These are phyloP conservation scores for Colletotrichum neosansevieriae DNA, from an alignment of 2,329 filamentous ascomycete species.

Conservation along the genomic window DNA sequence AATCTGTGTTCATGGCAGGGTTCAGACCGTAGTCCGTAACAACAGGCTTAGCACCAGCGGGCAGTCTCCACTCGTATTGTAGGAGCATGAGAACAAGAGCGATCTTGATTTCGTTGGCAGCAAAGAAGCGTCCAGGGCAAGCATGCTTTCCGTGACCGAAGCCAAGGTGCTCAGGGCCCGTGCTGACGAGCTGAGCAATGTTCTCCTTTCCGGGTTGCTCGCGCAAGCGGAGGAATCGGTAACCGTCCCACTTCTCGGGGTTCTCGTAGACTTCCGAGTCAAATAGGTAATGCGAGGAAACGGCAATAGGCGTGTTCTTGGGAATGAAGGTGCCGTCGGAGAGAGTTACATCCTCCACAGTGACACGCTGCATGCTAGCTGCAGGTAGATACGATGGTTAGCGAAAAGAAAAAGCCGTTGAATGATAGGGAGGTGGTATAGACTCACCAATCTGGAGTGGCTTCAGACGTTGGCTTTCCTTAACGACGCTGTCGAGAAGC, in stretches of 20 bases:
- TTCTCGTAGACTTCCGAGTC: slow-evolving; percentile 21
- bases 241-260: slow-evolving; percentile 18
- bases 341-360: slow-evolving; percentile 13
- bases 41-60: neutral
- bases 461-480: slow-evolving; percentile 51
- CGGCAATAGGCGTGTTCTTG: no score
- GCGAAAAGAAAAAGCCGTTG: neutral
- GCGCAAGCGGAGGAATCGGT: slow-evolving; percentile 28
- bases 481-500: slow-evolving; percentile 56
- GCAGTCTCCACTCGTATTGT: slow-evolving; percentile 29
- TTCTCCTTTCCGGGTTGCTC: slow-evolving; percentile 32
- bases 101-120: slow-evolving; percentile 52
- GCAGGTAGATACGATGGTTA: neutral
- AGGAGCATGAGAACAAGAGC: slow-evolving; percentile 23
- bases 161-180: slow-evolving; percentile 49
- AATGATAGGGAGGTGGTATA: neutral
- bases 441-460: slow-evolving; percentile 28
- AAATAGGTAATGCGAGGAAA: slow-evolving; percentile 15
- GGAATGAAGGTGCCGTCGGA: slow-evolving; percentile 35
- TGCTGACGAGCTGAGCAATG: slow-evolving; percentile 55
- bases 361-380: slow-evolving; percentile 33
- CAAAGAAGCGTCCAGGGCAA: slow-evolving; percentile 55
- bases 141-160: slow-evolving; percentile 54
- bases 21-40: slow-evolving; percentile 8
- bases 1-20: neutral